phyloP scores from a whole-genome alignment of 169 alveolate genomes.

The Miamiensis avidus region DNA sequence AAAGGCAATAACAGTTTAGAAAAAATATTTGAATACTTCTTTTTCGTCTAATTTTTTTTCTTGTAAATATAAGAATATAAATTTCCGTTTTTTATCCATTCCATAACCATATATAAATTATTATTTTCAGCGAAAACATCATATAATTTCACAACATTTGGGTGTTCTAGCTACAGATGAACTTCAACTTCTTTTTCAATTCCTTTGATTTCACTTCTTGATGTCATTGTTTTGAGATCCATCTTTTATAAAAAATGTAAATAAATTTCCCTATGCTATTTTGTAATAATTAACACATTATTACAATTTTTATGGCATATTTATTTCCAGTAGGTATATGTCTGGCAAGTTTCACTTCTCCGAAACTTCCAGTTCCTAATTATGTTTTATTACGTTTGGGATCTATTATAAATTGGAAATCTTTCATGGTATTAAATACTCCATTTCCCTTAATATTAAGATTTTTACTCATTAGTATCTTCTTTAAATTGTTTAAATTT shows the following conservation, averaged over 20 bases:
- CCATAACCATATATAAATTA: conserved; percentile 52
- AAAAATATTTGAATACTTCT: conserved; percentile 66
- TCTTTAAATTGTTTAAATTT: too few relatives aligned
- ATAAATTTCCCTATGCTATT: background rate
- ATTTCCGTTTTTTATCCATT: conserved; percentile 66
- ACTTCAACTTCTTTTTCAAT: conserved; percentile 56
- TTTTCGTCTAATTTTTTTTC: conserved; percentile 48
- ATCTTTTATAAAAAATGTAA: background rate
- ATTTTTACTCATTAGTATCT: background rate
- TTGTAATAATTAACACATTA: background rate
- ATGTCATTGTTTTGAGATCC: conserved; percentile 28
- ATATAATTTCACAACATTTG: conserved; percentile 54
- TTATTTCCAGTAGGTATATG: conserved; percentile 43
- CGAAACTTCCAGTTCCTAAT: conserved; percentile 66
- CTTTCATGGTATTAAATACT: conserved; percentile 2
- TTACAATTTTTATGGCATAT: conserved; percentile 51
- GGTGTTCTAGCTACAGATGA: conserved; percentile 50
- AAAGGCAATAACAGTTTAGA: conserved; percentile 54
- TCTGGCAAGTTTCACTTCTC: conserved; percentile 53
- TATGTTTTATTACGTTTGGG: conserved; percentile 21
- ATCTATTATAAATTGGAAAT: conserved; percentile 43
- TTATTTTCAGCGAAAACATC: conserved; percentile 48
- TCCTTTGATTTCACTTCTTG: conserved; percentile 33
- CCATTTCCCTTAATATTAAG: background rate
- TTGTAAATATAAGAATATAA: conserved; percentile 52